Evolutionary conservation across 2,329 filamentous ascomycete genomes (phyloP), one percentile per base, ranked within the genome.

Genomic region (Fusarium penzigii): DNA sequence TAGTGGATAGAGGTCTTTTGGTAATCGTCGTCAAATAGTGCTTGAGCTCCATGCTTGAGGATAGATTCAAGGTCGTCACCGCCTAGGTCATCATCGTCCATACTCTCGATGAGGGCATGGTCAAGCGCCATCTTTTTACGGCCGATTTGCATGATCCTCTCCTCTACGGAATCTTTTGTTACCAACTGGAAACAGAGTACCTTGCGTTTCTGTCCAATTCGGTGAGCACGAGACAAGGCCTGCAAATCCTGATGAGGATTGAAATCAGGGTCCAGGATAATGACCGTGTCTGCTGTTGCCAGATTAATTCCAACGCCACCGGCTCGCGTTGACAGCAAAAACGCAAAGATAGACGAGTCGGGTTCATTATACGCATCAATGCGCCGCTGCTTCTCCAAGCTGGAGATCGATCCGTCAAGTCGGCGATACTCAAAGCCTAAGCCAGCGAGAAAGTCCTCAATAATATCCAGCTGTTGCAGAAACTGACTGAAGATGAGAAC

Each of bases 241-340:
- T 99, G 94, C 39, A 99, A 89, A 65, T 99, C 95, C 71, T 99
- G 94, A 67, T 99, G 94, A 1, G 94, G 94, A 56, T 99, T 99
- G 77, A 96, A 97, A 67, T 99, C 94, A 0, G 91, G 91, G 64
- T 99, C 92, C 60, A 97, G 85, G 59, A 99, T 97, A 59, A 99
- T 97, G 55, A 99, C 95, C 0, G 94, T 99, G 67, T 99, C 94
- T 3, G 94, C 94, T 8, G 92, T 96, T 1, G 94, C 94, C 49
- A 99, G 80, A 67, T 99, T 99, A 76, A 99, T 99, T 14, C 94
- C 95, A 1, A 99, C 93, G 65, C 95, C 94, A 48, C 94, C 94
- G 16, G 95, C 92, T 57, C 94, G 87, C 4, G 95, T 99, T 0
- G 93, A 97, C 0, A 99, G 79, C 16, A 99, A 74, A 72, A 99